Base-by-base conservation (phyloP, 768 basidiomycete species). In the Grammothele lineata region DNA sequence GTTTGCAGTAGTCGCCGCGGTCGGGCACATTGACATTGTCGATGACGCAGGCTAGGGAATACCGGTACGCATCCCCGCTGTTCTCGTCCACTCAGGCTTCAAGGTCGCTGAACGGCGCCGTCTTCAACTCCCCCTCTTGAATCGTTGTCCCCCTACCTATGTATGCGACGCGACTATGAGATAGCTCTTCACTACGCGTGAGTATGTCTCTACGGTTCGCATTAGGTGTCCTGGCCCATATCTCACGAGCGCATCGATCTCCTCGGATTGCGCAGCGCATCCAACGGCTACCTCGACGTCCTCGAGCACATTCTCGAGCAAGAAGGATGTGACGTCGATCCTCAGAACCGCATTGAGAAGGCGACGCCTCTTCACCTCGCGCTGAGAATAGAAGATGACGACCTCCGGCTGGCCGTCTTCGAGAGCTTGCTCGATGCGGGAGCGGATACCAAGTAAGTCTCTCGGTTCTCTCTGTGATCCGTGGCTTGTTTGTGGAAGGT, bases 311-410 rank as follows among this genome's bases (percentile, higher is more conserved):
- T 92, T 54, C 73, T 93, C 26, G 77, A 77, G 4, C 72, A 81
- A 57, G 86, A 90, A 10, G 77, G 73, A 4, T 91, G 88, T 67
- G 89, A 92, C 58, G 87, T 91, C 41, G 89, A 93, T 62, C 79
- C 81, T 15, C 70, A 78, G 57, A 92, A 92, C 65, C 72, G 73
- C 17, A 59, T 85, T 23, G 81, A 84, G 39, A 74, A 74, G 8
- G 80, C 81, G 6, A 92, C 91, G 0, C 91, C 91, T 3, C 70
- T 93, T 14, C 90, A 92, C 62, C 74, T 89, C 21, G 89, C 87
- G 7, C 64, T 85, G 7, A 65, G 67, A 51, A 63, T 86, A 36
- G 69, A 78, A 26, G 72, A 85, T 50, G 63, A 62, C 2, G 84
- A 80, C 23, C 61, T 81, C 18, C 66, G 87, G 37, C 59, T 64